Evolutionary conservation across 164 flowering plant genomes (phyloP).

Genomic region (Hamamelis virginiana): DNA sequence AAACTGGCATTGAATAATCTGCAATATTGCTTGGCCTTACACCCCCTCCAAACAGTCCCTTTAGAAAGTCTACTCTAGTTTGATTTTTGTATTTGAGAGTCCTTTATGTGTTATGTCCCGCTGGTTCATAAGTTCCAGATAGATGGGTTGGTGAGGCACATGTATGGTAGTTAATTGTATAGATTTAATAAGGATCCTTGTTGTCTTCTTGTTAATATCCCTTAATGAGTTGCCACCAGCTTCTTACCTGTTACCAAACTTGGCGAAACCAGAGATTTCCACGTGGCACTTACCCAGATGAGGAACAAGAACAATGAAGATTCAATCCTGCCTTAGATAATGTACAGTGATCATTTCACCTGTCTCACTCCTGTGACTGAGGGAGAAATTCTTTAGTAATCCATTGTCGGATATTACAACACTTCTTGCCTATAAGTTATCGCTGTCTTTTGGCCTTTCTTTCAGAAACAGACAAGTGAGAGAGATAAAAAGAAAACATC

Average conservation of each 20-base stretch:
- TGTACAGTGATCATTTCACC: not conserved
- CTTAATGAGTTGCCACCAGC: not conserved
- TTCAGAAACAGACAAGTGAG: slow-evolving; percentile 4
- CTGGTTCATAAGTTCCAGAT: not conserved
- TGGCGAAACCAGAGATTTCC: not conserved
- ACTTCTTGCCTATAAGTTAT: slow-evolving; percentile 15
- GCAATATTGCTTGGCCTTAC: too few species aligned
- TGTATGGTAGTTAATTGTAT: not conserved
- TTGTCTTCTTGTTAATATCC: slow-evolving; percentile 7
- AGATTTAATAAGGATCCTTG: not conserved
- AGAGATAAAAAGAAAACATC: slow-evolving; percentile 3
- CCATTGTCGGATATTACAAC: slow-evolving; percentile 22
- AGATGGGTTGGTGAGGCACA: slow-evolving; percentile 5
- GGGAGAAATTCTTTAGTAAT: not conserved
- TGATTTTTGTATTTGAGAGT: too few species aligned
- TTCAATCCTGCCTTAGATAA: not conserved
- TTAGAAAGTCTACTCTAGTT: too few species aligned
- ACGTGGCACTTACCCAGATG: slow-evolving; percentile 13
- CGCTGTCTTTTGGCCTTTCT: slow-evolving; percentile 20
- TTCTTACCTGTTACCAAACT: not conserved
- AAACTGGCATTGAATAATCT: too few species aligned
- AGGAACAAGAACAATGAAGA: slow-evolving; percentile 7
- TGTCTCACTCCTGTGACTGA: not conserved
- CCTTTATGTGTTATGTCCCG: not conserved
- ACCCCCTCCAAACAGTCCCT: too few species aligned